These are phyloP conservation scores for Trifolium fragiferum DNA, from an alignment of 306 rosid species.

Conservation along the genomic window DNA sequence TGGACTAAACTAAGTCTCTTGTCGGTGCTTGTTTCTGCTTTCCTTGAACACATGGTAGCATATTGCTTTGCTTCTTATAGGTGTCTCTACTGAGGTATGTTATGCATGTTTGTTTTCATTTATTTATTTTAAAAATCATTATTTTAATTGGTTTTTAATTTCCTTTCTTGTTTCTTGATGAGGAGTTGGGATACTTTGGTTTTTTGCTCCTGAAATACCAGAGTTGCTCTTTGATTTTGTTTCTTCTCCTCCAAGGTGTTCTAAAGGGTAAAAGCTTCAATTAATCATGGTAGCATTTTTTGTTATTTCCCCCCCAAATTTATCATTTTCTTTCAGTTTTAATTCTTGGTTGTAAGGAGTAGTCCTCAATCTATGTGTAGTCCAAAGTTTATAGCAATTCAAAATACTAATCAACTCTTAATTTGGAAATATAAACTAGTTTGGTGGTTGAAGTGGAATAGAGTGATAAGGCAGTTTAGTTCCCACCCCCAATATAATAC, in stretches of 20 bases:
- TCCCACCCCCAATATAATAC: too few species aligned
- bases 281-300: background rate
- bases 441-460: too few species aligned
- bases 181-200: background rate
- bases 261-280: background rate
- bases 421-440: too few species aligned
- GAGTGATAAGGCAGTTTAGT: too few species aligned
- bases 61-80: background rate
- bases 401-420: too few species aligned
- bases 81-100: background rate
- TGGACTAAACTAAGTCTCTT: background rate
- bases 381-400: too few species aligned
- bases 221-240: background rate
- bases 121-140: background rate
- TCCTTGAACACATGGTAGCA: background rate
- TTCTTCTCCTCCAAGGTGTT: too few species aligned
- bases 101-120: constrained; percentile 3
- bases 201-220: background rate
- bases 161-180: background rate
- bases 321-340: too few species aligned
- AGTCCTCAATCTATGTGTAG: too few species aligned
- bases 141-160: background rate
- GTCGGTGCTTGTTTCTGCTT: background rate
- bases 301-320: too few species aligned
- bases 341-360: too few species aligned